Conservation (phyloP, 192 early-diverging fungal species). For the Spizellomyces sp. region DNA sequence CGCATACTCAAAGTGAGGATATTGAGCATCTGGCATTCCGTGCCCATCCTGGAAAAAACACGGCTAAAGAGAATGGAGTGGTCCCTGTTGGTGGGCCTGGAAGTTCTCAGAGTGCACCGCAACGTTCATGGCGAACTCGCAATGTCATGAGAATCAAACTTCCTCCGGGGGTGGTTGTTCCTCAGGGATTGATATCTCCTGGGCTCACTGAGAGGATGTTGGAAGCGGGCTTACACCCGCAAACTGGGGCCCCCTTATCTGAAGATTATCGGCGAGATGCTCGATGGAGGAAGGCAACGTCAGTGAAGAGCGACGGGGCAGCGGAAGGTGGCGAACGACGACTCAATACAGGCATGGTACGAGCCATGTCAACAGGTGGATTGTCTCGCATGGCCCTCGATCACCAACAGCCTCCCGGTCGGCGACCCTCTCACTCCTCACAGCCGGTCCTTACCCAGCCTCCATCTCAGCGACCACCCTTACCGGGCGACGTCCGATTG, state of each 20-base stretch:
- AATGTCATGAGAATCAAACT: slow-evolving; percentile 23
- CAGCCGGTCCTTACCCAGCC: no score
- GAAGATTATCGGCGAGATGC: no score
- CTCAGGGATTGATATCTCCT: slow-evolving; percentile 7
- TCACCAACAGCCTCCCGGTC: no score
- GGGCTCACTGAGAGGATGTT: slow-evolving; percentile 16
- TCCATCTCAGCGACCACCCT: no score
- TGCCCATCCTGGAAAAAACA: slow-evolving; percentile 23
- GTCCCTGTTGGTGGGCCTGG: neutral
- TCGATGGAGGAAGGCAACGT: no score
- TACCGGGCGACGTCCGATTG: no score
- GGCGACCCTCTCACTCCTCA: no score
- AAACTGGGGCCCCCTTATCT: neutral
- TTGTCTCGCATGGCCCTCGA: no score
- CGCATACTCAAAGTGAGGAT: slow-evolving; percentile 67
- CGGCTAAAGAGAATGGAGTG: neutral
- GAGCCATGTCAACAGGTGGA: no score
- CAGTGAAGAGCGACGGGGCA: no score
- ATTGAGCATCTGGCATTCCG: slow-evolving; percentile 82
- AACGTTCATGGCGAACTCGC: slow-evolving; percentile 11
- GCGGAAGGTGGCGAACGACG: no score
- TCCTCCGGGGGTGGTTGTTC: slow-evolving; percentile 19
- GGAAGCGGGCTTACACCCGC: neutral
- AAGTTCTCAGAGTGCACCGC: neutral
- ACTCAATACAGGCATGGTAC: no score